Percentiles rank a stretch among this genome's conserved stretches.
phyloP scores from a whole-genome alignment of 164 flowering plant species.

The Echeveria elegans region DNA sequence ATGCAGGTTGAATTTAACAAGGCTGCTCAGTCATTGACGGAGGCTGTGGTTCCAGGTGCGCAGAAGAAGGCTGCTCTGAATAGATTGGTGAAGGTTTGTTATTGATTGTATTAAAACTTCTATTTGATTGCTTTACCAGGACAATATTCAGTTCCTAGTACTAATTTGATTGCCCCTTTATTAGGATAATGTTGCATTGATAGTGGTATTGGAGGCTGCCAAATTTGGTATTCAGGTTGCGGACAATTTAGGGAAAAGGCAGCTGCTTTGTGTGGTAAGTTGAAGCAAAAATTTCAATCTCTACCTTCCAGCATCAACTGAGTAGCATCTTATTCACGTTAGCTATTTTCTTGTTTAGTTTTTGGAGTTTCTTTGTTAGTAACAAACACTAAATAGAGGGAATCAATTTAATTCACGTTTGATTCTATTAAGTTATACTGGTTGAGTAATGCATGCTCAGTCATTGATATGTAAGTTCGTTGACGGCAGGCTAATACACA shows the following conservation, averaged over 20 bases:
- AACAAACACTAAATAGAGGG: too few species aligned
- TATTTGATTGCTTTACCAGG: not conserved
- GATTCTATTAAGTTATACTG: not conserved
- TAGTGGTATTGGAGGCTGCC: slow-evolving; percentile 93
- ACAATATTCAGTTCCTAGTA: not conserved
- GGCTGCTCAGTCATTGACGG: slow-evolving; percentile 98
- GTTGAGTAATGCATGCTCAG: not conserved
- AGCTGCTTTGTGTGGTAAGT: slow-evolving; percentile 95
- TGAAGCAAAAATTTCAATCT: not conserved
- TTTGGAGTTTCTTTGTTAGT: too few species aligned
- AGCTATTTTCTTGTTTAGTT: not conserved
- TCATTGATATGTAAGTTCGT: not conserved
- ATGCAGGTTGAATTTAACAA: slow-evolving; percentile 96
- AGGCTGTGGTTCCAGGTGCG: slow-evolving; percentile 61
- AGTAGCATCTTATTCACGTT: not conserved
- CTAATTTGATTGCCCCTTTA: not conserved
- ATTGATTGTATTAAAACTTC: slow-evolving; percentile 2
- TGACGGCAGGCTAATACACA: slow-evolving; percentile 87
- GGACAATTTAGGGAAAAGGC: slow-evolving; percentile 82
- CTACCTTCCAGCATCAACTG: not conserved
- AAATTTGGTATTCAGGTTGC: slow-evolving; percentile 68
- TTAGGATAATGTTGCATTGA: slow-evolving; percentile 94
- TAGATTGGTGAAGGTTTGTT: slow-evolving; percentile 69
- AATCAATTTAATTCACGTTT: too few species aligned
- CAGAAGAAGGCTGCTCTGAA: slow-evolving; percentile 81